Evolutionary conservation across 148 eudicot genomes (phyloP), one percentile per base, ranked within the genome.

Genomic region (Fallopia convolvulus): DNA sequence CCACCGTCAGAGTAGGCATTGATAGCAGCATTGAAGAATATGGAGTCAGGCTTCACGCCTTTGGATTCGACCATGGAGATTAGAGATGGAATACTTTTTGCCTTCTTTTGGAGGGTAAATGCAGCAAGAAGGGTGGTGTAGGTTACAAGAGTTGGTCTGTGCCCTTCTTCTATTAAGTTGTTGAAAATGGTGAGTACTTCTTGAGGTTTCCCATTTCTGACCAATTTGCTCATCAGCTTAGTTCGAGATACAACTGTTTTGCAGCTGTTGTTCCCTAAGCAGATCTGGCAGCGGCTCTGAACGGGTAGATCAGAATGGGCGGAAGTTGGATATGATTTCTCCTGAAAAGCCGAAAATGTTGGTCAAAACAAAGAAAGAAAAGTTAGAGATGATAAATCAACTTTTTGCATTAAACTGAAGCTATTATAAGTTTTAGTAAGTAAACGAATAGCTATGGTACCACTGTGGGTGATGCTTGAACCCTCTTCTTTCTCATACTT

Each of bases 21-120:
- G 55, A 92, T 92, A 82, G 91, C 86, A 40, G 99, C 96, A 78
- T 94, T 94, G 85, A 92, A 90, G 86, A 94, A 90, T 72, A 94
- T 94, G 2, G 99, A 84, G 76, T 94, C 97, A 4, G 97, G 96
- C 80, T 88, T 91, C 78, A 94, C 58, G 60, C 96, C 97, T 61
- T 84, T 82, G 58, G 87, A 82, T 82, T 87, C 90, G 30, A 94
- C 83, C 83, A 82, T 87, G 36, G 90, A 78, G 70, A 94, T 83
- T 60, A 94, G 92, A 72, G 83, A 82, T 63, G 96, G 91, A 80
- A 94, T 91, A 18, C 89, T 85, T 50, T 82, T 86, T 79, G 90
- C 86, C 76, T 83, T 87, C 80, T 89, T 91, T 76, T 86, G 90
- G 55, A 79, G 68, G 13, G 96, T 91, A 75, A 88, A 84, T 63